Percentiles rank a stretch among this genome's conserved stretches.
Evolutionary conservation across 352 stramenopile species (phyloP).

Genomic region (Globisporangium abappressorium): DNA sequence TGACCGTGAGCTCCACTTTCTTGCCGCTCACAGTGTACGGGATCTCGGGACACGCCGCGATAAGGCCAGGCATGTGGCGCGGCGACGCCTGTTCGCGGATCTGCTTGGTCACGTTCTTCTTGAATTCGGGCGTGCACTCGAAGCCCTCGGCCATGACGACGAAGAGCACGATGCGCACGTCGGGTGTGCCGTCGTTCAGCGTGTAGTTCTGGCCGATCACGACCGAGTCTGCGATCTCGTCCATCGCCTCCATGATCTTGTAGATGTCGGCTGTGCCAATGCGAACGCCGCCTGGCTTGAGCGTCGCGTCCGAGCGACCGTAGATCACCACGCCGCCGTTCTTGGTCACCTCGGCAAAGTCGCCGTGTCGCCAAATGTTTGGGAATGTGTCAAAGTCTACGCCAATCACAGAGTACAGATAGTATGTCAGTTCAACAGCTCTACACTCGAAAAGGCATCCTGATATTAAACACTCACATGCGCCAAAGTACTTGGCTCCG

Average conservation of each 20-base stretch:
- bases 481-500: constrained; percentile 72
- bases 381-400: constrained; percentile 78
- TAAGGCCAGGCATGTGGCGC: constrained; percentile 58
- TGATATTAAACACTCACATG: constrained; percentile 39
- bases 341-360: constrained; percentile 73
- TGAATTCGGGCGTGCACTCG: constrained; percentile 38
- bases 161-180: constrained; percentile 77
- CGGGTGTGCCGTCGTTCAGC: constrained; percentile 58
- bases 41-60: constrained; percentile 68
- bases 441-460: background rate
- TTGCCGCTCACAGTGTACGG: constrained; percentile 79
- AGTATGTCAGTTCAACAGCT: background rate
- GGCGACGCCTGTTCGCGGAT: constrained; percentile 67
- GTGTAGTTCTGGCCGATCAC: constrained; percentile 68
- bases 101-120: constrained; percentile 45
- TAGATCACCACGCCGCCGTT: constrained; percentile 69
- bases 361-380: constrained; percentile 77
- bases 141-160: constrained; percentile 49
- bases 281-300: constrained; percentile 74
- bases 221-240: constrained; percentile 60
- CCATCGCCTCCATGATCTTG: constrained; percentile 70
- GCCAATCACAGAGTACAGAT: background rate
- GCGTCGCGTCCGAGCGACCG: constrained; percentile 72
- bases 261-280: constrained; percentile 82
- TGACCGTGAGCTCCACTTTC: constrained; percentile 79